These are phyloP conservation scores for Xerocomellus intermedius DNA, from an alignment of 768 basidiomycete genomes.

Conservation along the genomic window DNA sequence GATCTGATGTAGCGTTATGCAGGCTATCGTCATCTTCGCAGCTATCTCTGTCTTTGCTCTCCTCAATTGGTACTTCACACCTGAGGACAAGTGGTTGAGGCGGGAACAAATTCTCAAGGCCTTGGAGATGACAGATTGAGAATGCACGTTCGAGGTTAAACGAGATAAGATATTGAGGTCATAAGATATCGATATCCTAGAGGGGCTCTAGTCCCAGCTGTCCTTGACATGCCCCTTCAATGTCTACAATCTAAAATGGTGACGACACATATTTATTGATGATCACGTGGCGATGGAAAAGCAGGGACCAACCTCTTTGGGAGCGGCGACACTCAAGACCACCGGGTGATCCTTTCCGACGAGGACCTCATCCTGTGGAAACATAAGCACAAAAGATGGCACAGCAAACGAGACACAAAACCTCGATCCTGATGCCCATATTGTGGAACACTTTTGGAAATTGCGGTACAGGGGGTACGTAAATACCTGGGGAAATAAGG, in stretches of 20 bases:
- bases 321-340: slow-evolving; percentile 69
- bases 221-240: slow-evolving; percentile 81
- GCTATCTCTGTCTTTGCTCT: slow-evolving; percentile 76
- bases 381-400: slow-evolving; percentile 8
- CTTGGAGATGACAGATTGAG: slow-evolving; percentile 31
- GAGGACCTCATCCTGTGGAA: slow-evolving; percentile 65
- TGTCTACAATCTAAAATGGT: slow-evolving; percentile 54
- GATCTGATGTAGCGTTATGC: slow-evolving; percentile 10
- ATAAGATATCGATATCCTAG: slow-evolving; percentile 25
- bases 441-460: slow-evolving; percentile 91
- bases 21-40: slow-evolving; percentile 80
- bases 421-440: slow-evolving; percentile 91
- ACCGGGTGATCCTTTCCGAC: slow-evolving; percentile 59
- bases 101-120: slow-evolving; percentile 57
- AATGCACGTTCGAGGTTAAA: not conserved
- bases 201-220: slow-evolving; percentile 59
- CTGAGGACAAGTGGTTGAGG: slow-evolving; percentile 78
- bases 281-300: not conserved
- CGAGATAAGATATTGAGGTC: not conserved
- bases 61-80: slow-evolving; percentile 74
- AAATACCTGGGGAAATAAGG: slow-evolving; percentile 54
- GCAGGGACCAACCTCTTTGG: slow-evolving; percentile 67
- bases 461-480: slow-evolving; percentile 74
- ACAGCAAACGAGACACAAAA: slow-evolving; percentile 19
- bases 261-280: slow-evolving; percentile 1